phyloP scores from a whole-genome alignment of 140 eudicot genomes.

The Ambrosia hybrid region DNA sequence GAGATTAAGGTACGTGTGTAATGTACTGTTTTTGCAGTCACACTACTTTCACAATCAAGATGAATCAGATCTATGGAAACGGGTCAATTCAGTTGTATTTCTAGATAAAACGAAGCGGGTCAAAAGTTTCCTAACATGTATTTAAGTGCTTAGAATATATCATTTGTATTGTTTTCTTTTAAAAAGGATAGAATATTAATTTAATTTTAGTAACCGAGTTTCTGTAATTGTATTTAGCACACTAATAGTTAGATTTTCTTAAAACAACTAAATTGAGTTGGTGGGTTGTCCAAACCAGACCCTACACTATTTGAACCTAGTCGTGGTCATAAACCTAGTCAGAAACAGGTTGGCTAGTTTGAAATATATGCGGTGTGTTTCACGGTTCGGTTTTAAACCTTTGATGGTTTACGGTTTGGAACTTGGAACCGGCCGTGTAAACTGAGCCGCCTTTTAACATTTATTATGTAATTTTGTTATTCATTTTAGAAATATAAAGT shows the following conservation, averaged over 20 bases:
- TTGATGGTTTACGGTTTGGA: too few relatives aligned
- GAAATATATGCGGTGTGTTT: too few relatives aligned
- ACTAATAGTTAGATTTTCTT: neutral
- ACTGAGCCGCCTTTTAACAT: too few relatives aligned
- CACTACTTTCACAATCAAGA: conserved; percentile 7
- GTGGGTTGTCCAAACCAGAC: neutral
- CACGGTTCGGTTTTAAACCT: too few relatives aligned
- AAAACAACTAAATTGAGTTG: neutral
- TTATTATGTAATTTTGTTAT: too few relatives aligned
- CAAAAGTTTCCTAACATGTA: neutral
- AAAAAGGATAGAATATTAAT: neutral
- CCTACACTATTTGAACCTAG: neutral
- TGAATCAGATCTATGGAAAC: neutral
- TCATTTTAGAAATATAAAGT: too few relatives aligned
- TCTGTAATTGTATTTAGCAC: neutral
- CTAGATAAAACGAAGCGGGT: neutral
- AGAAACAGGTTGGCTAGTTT: too few relatives aligned
- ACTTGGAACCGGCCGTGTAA: too few relatives aligned
- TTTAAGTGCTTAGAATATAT: neutral
- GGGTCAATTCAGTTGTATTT: neutral
- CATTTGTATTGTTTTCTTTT: neutral
- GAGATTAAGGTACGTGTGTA: conserved; percentile 70
- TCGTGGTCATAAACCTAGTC: too few relatives aligned
- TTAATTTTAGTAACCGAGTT: neutral
- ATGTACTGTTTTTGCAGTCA: neutral